Base-by-base conservation (phyloP, 768 basidiomycete species). In the Gyrodon lividus region DNA sequence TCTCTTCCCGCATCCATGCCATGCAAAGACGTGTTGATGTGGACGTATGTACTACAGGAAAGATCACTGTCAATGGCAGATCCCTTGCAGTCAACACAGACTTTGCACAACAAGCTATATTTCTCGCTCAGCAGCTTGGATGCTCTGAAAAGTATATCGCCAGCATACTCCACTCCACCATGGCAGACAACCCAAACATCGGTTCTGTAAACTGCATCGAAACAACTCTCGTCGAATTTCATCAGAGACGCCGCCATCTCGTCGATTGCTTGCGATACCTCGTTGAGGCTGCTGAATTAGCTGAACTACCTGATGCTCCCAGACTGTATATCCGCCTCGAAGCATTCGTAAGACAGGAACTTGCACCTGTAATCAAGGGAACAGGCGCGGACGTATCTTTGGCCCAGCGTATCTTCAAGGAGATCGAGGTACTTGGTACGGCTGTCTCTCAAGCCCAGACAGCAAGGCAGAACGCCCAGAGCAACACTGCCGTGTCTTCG, bases 131-230 rank as follows among this genome's bases (percentile, higher is more conserved):
- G 62, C 82, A 90, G 48, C 84, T 97, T 47, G 77, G 82, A 60
- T 83, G 83, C 57, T 95, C 93, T 12, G 93, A 96, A 71, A 82
- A 85, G 59, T 84, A 89, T 68, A 71, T 85, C 45, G 89, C 92
- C 4, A 75, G 75, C 19, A 78, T 92, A 16, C 73, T 92, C 41
- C 81, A 87, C 51, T 70, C 78, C 19, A 75, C 87, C 37, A 84
- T 85, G 71, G 59, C 77, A 1, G 71, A 77, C 52, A 83, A 84
- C 60, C 85, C 89, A 0, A 89, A 90, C 56, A 71, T 86, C 14
- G 72, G 69, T 3, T 71, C 80, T 5, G 75, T 81, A 2, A 75
- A 72, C 49, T 80, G 74, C 45, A 73, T 91, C 28, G 91, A 93
- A 63, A 69, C 77, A 1, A 77, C 87, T 17, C 66, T 93, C 13